These are phyloP conservation scores for Emiliania huxleyi DNA, from an alignment of 78 protist genomes.

Conservation along the genomic window DNA sequence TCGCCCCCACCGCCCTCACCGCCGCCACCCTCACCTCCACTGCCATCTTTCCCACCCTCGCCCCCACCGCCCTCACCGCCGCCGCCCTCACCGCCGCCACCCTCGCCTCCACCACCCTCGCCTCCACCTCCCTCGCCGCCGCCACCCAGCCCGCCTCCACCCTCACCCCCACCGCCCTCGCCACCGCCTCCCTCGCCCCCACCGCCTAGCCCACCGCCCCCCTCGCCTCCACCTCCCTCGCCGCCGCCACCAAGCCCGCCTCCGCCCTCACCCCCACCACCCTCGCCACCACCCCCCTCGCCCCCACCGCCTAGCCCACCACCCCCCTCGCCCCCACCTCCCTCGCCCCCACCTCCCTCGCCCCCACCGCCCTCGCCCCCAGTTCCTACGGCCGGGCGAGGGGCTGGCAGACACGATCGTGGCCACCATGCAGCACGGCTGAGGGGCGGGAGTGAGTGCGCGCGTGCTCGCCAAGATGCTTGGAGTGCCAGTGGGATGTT, in stretches of 20 bases:
- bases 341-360: no score
- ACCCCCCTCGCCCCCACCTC: background rate
- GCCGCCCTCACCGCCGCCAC: no score
- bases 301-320: background rate
- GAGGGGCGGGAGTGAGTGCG: no score
- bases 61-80: no score
- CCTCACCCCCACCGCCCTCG: background rate
- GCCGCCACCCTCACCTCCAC: no score
- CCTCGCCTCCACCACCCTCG: no score
- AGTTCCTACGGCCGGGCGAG: background rate
- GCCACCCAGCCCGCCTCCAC: background rate
- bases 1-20: no score
- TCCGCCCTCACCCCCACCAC: background rate
- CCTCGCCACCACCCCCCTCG: background rate
- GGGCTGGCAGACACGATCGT: background rate
- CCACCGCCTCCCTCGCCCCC: background rate
- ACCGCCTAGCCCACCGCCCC: background rate
- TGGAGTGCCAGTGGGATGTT: no score
- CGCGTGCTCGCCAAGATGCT: no score
- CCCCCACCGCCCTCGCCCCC: background rate
- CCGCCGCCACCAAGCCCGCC: background rate
- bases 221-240: background rate
- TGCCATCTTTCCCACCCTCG: no score
- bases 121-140: background rate
- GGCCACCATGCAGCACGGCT: background rate